Conservation (phyloP, 1,284 basidiomycete species). For the Taiwanofungus camphoratus region DNA sequence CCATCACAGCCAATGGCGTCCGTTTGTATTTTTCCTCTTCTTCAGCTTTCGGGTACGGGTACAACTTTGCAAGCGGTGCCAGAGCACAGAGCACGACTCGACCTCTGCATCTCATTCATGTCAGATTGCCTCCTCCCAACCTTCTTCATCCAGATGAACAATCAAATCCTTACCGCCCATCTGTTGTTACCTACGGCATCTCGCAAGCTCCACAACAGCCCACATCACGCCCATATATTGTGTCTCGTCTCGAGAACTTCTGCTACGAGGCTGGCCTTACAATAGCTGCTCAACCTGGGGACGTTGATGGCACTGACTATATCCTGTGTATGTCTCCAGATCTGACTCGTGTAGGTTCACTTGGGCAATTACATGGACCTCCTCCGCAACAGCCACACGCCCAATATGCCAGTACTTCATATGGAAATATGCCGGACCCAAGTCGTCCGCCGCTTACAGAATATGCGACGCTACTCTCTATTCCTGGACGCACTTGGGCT, state of each 20-base stretch:
- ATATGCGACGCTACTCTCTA: constrained; percentile 67
- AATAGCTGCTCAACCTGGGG: constrained; percentile 64
- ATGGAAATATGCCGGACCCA: constrained; percentile 35
- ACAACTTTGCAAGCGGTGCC: constrained; percentile 32
- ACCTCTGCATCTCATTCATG: constrained; percentile 63
- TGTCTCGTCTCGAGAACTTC: constrained; percentile 50
- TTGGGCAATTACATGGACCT: constrained; percentile 50
- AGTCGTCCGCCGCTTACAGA: constrained; percentile 66
- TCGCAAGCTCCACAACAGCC: constrained; percentile 39
- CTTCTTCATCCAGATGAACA: constrained; percentile 73
- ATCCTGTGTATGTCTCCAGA: constrained; percentile 76
- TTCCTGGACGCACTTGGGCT: constrained; percentile 81
- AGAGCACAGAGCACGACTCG: constrained; percentile 35
- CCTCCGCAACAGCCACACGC: constrained; percentile 35
- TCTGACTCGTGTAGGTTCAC: constrained; percentile 57
- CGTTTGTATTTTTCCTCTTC: constrained; percentile 75
- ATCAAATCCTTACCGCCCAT: constrained; percentile 40
- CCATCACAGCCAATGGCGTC: constrained; percentile 73
- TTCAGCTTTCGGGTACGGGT: constrained; percentile 34
- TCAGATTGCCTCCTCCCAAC: constrained; percentile 74
- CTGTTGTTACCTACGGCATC: constrained; percentile 37
- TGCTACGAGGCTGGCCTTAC: constrained; percentile 61
- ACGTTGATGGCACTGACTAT: constrained; percentile 69
- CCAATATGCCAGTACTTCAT: constrained; percentile 31
- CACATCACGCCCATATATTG: constrained; percentile 45